Evolutionary conservation across 2,329 filamentous ascomycete genomes (phyloP).

Genomic region (Diaporthe ampelina): DNA sequence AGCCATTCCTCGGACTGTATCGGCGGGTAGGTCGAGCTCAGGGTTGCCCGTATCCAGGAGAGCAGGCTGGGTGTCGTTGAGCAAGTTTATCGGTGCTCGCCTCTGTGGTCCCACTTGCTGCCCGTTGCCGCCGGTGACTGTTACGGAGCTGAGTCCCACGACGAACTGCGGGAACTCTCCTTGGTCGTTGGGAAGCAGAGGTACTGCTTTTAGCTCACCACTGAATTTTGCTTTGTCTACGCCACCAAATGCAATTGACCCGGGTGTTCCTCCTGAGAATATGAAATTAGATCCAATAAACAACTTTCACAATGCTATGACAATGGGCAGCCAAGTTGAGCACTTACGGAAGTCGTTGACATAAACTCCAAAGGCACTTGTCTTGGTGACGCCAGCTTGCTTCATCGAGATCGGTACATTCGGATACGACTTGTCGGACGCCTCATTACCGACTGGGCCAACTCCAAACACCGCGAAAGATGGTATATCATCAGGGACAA

Average conservation of each 20-base stretch:
- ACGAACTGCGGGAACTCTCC: neutral
- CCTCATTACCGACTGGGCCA: neutral
- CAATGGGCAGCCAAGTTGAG: neutral
- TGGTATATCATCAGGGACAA: neutral
- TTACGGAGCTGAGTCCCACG: neutral
- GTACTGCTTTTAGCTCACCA: neutral
- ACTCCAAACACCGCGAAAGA: conserved; percentile 5
- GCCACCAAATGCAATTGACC: conserved; percentile 1
- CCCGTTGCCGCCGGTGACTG: neutral
- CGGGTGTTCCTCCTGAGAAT: neutral
- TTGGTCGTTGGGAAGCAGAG: neutral
- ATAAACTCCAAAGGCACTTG: neutral
- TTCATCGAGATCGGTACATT: neutral
- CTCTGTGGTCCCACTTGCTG: neutral
- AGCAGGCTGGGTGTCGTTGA: neutral
- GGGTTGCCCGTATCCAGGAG: conserved; percentile 1
- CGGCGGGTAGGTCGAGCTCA: neutral
- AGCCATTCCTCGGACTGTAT: neutral
- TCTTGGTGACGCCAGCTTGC: conserved; percentile 1
- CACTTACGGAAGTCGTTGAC: neutral
- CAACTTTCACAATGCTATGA: neutral
- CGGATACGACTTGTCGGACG: neutral
- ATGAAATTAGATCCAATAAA: neutral
- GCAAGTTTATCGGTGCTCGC: neutral
- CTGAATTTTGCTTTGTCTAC: conserved; percentile 1